A percentile compares a stretch with the other conserved stretches of the same genome.
Evolutionary conservation across 306 rosid species (phyloP).

Genomic region (barrel medic (Medicago truncatula)): DNA sequence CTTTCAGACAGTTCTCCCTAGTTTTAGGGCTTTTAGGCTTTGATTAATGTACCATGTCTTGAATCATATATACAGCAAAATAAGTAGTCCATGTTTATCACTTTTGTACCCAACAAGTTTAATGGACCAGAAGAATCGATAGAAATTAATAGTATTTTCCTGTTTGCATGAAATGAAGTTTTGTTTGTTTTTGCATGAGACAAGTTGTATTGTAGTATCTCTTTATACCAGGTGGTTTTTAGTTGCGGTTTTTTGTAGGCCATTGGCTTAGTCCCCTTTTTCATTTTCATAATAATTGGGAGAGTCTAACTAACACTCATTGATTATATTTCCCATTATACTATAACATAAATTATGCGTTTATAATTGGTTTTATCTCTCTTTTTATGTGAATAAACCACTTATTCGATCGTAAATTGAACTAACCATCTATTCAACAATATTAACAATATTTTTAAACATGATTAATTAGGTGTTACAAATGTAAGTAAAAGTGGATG

Average conservation of each 20-base stretch:
- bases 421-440: too few species aligned
- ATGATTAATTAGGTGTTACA: too few species aligned
- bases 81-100: conserved; percentile 11
- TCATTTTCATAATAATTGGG: too few species aligned
- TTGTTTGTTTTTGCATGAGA: conserved; percentile 10
- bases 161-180: neutral
- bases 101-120: conserved; percentile 2
- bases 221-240: conserved; percentile 1
- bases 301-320: too few species aligned
- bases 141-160: neutral
- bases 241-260: neutral
- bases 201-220: conserved; percentile 1
- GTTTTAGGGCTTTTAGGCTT: conserved; percentile 46
- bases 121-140: neutral
- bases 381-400: too few species aligned
- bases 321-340: too few species aligned
- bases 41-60: conserved; percentile 28
- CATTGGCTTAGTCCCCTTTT: too few species aligned
- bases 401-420: too few species aligned
- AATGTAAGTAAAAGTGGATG: too few species aligned
- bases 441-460: too few species aligned
- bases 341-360: too few species aligned
- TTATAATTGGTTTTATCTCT: too few species aligned
- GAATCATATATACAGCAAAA: conserved; percentile 6
- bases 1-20: conserved; percentile 37